Evolutionary conservation across 2,329 filamentous ascomycete genomes (phyloP).

Genomic region (Fusarium floridanum): DNA sequence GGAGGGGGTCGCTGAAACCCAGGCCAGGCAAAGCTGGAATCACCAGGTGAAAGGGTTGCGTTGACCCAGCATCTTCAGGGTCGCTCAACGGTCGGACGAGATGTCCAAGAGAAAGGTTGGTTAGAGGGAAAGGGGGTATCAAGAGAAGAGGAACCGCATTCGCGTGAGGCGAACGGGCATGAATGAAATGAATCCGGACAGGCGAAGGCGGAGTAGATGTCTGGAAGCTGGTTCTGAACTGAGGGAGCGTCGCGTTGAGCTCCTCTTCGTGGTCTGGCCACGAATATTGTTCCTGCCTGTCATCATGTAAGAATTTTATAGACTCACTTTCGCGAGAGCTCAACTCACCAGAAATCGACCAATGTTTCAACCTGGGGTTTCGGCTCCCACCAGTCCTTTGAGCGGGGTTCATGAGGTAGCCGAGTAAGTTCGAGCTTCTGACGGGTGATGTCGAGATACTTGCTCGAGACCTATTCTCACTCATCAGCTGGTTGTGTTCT

Average conservation of each 20-base stretch:
- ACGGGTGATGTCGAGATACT: constrained; percentile 75
- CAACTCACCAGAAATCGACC: constrained; percentile 72
- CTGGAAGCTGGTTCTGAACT: constrained; percentile 71
- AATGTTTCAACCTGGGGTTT: constrained; percentile 73
- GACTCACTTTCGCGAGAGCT: background rate
- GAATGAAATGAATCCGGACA: constrained; percentile 74
- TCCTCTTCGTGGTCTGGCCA: constrained; percentile 71
- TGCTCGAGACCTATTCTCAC: constrained; percentile 68
- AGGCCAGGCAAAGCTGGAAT: constrained; percentile 75
- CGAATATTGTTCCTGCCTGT: constrained; percentile 74
- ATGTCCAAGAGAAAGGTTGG: constrained; percentile 70
- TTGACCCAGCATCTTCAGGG: constrained; percentile 59
- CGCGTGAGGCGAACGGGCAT: constrained; percentile 65
- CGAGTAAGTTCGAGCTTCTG: constrained; percentile 76
- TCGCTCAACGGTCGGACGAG: constrained; percentile 67
- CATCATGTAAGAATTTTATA: constrained; percentile 11
- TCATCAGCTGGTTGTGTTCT: constrained; percentile 44
- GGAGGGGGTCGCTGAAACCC: constrained; percentile 75
- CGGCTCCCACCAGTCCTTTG: constrained; percentile 68
- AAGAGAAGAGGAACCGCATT: constrained; percentile 73
- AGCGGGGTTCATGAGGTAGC: constrained; percentile 70
- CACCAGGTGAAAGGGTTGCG: constrained; percentile 74
- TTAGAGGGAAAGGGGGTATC: constrained; percentile 74
- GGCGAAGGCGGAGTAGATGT: constrained; percentile 55
- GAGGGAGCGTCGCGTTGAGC: constrained; percentile 71